These are phyloP conservation scores for Penicillium sp. DNA, from an alignment of 2,329 filamentous ascomycete species.

Conservation along the genomic window DNA sequence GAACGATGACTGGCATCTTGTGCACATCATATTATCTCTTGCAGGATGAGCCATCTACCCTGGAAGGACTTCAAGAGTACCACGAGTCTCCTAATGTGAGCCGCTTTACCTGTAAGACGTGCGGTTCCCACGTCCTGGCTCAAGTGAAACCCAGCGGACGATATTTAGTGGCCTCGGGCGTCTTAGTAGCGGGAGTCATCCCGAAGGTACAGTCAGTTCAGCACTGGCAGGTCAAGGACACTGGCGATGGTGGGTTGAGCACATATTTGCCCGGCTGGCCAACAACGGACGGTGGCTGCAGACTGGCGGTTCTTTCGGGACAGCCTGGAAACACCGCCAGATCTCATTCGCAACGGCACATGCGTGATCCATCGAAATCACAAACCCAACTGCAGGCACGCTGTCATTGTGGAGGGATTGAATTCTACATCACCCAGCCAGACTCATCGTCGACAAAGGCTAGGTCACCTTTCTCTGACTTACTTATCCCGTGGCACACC, in stretches of 20 bases:
- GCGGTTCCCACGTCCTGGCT: slow-evolving; percentile 47
- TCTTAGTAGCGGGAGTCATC: slow-evolving; percentile 21
- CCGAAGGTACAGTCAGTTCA: slow-evolving; percentile 19
- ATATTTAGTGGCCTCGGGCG: slow-evolving; percentile 37
- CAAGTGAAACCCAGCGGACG: slow-evolving; percentile 22
- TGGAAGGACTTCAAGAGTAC: slow-evolving; percentile 44
- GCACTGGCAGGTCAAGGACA: slow-evolving; percentile 30
- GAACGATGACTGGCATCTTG: slow-evolving; percentile 49
- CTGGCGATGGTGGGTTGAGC: slow-evolving; percentile 31
- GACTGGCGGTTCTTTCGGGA: slow-evolving; percentile 12
- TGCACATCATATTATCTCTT: slow-evolving; percentile 46
- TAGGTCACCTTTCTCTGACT: slow-evolving; percentile 53
- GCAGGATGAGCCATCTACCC: slow-evolving; percentile 31
- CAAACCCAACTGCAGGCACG: slow-evolving; percentile 39
- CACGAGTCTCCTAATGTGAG: slow-evolving; percentile 42
- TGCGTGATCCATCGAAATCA: neutral
- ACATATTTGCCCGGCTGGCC: slow-evolving; percentile 24
- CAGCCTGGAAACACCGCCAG: neutral
- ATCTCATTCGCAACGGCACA: neutral
- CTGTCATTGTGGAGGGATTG: slow-evolving; percentile 57
- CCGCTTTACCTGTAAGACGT: slow-evolving; percentile 52
- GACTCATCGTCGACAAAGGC: slow-evolving; percentile 46
- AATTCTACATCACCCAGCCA: slow-evolving; percentile 59
- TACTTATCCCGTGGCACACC: slow-evolving; percentile 50
- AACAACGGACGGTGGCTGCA: slow-evolving; percentile 18